phyloP scores from a whole-genome alignment of 75 land plant species.

The Selaginella tamariscina region DNA sequence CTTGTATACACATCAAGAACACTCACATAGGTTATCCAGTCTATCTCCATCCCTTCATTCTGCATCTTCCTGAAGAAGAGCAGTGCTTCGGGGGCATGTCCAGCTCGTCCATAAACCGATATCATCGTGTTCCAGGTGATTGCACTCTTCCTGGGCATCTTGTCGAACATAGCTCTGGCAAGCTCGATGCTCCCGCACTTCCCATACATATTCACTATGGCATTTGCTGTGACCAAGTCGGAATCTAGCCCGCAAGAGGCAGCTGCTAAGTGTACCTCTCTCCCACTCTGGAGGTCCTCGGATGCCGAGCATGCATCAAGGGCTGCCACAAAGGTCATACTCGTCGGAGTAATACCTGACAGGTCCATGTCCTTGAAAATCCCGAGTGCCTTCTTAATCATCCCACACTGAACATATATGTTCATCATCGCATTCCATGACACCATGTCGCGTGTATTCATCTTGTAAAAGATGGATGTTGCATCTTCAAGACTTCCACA shows the following conservation, averaged over 20 bases:
- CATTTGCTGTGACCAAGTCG: not conserved
- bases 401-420: not conserved
- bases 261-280: too few species aligned
- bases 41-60: not conserved
- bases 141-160: not conserved
- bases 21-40: not conserved
- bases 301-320: not conserved
- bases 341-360: not conserved
- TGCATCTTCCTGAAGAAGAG: not conserved
- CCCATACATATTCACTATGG: not conserved
- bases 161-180: not conserved
- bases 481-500: not conserved
- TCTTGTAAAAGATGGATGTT: not conserved
- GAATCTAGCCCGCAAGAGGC: too few species aligned
- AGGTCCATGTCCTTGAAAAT: not conserved
- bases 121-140: not conserved
- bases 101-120: not conserved
- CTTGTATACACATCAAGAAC: constrained; percentile 33
- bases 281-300: too few species aligned
- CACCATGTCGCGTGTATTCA: not conserved
- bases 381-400: not conserved
- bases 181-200: not conserved
- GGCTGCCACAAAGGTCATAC: not conserved
- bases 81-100: not conserved
- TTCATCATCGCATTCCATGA: not conserved